phyloP scores from a whole-genome alignment of 768 basidiomycete species.

The Russula brevipes region DNA sequence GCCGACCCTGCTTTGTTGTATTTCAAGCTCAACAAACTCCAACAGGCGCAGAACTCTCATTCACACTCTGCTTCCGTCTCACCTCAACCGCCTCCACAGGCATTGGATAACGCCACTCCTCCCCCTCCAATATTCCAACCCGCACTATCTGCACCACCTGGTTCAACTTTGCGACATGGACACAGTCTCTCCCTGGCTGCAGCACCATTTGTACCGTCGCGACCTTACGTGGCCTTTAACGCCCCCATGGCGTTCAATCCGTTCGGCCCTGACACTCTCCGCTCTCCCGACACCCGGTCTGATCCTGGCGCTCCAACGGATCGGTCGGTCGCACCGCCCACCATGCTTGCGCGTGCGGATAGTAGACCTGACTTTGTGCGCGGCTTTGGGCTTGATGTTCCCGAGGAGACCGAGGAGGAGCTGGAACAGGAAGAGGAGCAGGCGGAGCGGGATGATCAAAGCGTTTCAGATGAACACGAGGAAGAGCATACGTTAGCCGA shows the following conservation, averaged over 20 bases:
- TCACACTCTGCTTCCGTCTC: slow-evolving; percentile 56
- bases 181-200: slow-evolving; percentile 72
- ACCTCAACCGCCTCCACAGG: slow-evolving; percentile 47
- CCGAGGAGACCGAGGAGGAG: slow-evolving; percentile 66
- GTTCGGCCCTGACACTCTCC: slow-evolving; percentile 48
- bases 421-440: slow-evolving; percentile 33
- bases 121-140: slow-evolving; percentile 42
- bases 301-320: slow-evolving; percentile 52
- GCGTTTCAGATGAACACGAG: slow-evolving; percentile 29
- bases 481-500: slow-evolving; percentile 18
- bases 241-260: slow-evolving; percentile 51
- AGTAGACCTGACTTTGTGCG: slow-evolving; percentile 67
- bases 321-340: slow-evolving; percentile 40
- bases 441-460: neutral
- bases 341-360: slow-evolving; percentile 40
- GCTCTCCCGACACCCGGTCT: slow-evolving; percentile 40
- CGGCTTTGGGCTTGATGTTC: slow-evolving; percentile 77
- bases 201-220: slow-evolving; percentile 42
- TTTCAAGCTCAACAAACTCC: slow-evolving; percentile 81
- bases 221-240: slow-evolving; percentile 32
- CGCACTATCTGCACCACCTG: slow-evolving; percentile 25
- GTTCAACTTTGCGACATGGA: slow-evolving; percentile 54
- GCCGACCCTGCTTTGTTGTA: slow-evolving; percentile 77
- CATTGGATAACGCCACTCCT: slow-evolving; percentile 40
- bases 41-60: slow-evolving; percentile 57